Conservation (phyloP, 441 rosid genomes). For the Populus hybrid region DNA sequence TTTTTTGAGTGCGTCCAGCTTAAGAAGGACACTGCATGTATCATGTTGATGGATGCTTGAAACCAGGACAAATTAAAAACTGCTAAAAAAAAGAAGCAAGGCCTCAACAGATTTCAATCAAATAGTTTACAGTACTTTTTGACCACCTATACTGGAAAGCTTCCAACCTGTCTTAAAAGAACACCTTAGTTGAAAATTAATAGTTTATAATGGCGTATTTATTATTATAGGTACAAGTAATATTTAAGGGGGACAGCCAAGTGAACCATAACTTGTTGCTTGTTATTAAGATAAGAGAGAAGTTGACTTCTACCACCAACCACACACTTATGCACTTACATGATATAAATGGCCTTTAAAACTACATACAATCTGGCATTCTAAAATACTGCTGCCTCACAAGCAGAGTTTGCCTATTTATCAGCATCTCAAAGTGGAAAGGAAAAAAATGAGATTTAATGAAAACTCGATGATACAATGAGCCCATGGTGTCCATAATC, state of each 20-base stretch:
- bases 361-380: neutral
- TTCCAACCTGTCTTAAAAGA: neutral
- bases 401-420: neutral
- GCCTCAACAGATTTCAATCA: neutral
- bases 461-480: neutral
- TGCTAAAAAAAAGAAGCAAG: neutral
- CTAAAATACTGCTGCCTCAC: neutral
- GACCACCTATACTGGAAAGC: neutral
- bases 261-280: neutral
- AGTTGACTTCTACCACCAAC: neutral
- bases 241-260: neutral
- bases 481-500: neutral
- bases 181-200: neutral
- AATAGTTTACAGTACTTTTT: neutral
- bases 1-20: neutral
- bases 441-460: neutral
- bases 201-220: neutral
- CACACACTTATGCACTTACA: neutral
- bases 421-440: slow-evolving; percentile 3
- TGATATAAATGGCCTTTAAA: neutral
- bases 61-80: neutral
- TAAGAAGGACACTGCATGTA: neutral
- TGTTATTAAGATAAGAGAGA: neutral
- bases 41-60: neutral
- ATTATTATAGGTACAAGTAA: neutral